Percentiles rank a stretch among this genome's conserved stretches.
phyloP scores from a whole-genome alignment of 176 grass and related monocot species.

The Dendrocalamus sinicus region DNA sequence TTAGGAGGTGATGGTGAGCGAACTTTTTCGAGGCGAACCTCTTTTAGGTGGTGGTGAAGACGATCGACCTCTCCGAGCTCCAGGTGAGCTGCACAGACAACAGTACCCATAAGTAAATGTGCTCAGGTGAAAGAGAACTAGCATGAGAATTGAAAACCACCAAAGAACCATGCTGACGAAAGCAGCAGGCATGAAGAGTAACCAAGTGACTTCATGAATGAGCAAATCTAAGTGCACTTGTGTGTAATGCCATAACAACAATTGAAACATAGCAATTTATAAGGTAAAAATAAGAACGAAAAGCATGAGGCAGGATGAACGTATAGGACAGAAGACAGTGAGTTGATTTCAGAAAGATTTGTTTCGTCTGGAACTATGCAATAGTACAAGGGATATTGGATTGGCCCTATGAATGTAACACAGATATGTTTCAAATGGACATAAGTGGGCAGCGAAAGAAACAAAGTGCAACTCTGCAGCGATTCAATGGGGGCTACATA shows the following conservation, averaged over 20 bases:
- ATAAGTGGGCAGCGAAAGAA: not conserved
- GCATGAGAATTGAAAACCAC: not conserved
- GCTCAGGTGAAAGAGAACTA: not conserved
- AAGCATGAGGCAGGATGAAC: not conserved
- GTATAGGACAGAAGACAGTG: not conserved
- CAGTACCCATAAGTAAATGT: constrained; percentile 25
- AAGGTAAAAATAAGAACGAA: not conserved
- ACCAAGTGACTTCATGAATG: not conserved
- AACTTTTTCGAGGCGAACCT: constrained; percentile 64
- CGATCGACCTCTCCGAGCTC: constrained; percentile 61
- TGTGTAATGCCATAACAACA: not conserved
- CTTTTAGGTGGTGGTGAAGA: constrained; percentile 68
- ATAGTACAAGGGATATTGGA: not conserved
- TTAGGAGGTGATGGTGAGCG: constrained; percentile 69
- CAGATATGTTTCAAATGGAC: not conserved
- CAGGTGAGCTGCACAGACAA: constrained; percentile 60
- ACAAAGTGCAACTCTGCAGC: not conserved
- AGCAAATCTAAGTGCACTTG: not conserved
- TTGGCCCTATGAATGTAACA: not conserved
- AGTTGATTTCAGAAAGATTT: not conserved
- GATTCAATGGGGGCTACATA: not conserved
- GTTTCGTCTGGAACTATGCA: not conserved
- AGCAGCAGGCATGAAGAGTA: not conserved
- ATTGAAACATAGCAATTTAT: not conserved
- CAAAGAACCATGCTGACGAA: not conserved